These are phyloP conservation scores for Pseudogymnoascus sp. DNA, from an alignment of 2,329 filamentous ascomycete species.

Conservation along the genomic window DNA sequence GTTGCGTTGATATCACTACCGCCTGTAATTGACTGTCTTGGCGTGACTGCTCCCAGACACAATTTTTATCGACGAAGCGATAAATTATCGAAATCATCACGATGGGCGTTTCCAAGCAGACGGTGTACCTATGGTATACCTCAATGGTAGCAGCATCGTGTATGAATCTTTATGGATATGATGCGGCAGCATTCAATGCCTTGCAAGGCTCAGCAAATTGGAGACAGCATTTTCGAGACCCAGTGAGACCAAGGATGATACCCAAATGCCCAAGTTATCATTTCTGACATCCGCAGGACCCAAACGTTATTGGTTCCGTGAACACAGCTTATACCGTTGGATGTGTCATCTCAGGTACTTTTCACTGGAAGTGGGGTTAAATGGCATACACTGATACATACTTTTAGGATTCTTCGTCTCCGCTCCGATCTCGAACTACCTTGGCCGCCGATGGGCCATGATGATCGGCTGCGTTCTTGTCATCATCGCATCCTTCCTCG, in stretches of 20 bases:
- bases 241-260: background rate
- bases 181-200: slow-evolving; percentile 2
- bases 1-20: background rate
- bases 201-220: slow-evolving; percentile 2
- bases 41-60: background rate
- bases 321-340: slow-evolving; percentile 2
- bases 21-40: background rate
- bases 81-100: background rate
- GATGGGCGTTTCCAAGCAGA: background rate
- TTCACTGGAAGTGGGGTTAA: background rate
- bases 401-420: slow-evolving; percentile 2
- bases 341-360: slow-evolving; percentile 1
- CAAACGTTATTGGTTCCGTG: slow-evolving; percentile 4
- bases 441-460: slow-evolving; percentile 30
- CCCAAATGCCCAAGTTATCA: background rate
- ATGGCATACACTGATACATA: background rate
- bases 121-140: slow-evolving; percentile 6
- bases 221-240: background rate
- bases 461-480: slow-evolving; percentile 42
- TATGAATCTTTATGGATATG: slow-evolving; percentile 4
- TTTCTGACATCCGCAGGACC: background rate
- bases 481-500: slow-evolving; percentile 46
- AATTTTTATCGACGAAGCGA: background rate
- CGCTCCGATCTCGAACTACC: background rate
- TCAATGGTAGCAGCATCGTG: slow-evolving; percentile 4